A percentile compares a stretch with the other conserved stretches of the same genome.
Evolutionary conservation across 148 eudicot species (phyloP).

Genomic region (Suaeda aralocaspica): DNA sequence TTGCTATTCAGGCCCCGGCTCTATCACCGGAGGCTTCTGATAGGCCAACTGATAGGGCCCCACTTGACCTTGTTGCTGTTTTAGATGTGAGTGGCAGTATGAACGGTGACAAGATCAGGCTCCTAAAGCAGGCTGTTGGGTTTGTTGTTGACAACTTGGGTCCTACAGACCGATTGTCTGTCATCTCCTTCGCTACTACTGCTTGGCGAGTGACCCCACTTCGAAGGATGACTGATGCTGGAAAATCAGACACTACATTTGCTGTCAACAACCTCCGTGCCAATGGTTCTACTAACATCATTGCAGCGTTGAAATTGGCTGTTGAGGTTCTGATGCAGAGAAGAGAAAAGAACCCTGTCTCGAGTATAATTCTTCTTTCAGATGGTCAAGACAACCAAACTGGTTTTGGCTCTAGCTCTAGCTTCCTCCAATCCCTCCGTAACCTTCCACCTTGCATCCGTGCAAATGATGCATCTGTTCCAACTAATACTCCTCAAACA

Average conservation of each 20-base stretch:
- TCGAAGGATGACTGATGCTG: slow-evolving; percentile 31
- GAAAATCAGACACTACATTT: slow-evolving; percentile 21
- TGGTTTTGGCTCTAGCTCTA: neutral
- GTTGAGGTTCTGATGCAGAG: slow-evolving; percentile 35
- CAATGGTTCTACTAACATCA: slow-evolving; percentile 34
- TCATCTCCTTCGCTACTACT: slow-evolving; percentile 29
- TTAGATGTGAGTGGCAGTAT: slow-evolving; percentile 47
- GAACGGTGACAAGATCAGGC: slow-evolving; percentile 34
- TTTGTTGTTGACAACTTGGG: slow-evolving; percentile 39
- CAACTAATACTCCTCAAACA: neutral
- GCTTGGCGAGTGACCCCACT: slow-evolving; percentile 34
- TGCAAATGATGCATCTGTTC: slow-evolving; percentile 6
- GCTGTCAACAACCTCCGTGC: slow-evolving; percentile 27
- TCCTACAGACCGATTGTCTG: slow-evolving; percentile 35
- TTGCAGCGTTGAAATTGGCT: slow-evolving; percentile 32
- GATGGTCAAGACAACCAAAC: slow-evolving; percentile 42
- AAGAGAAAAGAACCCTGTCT: slow-evolving; percentile 35
- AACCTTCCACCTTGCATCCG: slow-evolving; percentile 26
- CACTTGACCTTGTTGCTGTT: slow-evolving; percentile 43
- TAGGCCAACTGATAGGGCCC: slow-evolving; percentile 26
- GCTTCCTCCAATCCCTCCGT: neutral
- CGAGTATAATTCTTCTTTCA: slow-evolving; percentile 38
- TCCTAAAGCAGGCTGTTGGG: slow-evolving; percentile 35
- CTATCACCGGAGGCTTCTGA: slow-evolving; percentile 26
- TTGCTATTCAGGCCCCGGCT: slow-evolving; percentile 29